These are phyloP conservation scores for Halenospora varia DNA, from an alignment of 495 filamentous ascomycete genomes.

Conservation along the genomic window DNA sequence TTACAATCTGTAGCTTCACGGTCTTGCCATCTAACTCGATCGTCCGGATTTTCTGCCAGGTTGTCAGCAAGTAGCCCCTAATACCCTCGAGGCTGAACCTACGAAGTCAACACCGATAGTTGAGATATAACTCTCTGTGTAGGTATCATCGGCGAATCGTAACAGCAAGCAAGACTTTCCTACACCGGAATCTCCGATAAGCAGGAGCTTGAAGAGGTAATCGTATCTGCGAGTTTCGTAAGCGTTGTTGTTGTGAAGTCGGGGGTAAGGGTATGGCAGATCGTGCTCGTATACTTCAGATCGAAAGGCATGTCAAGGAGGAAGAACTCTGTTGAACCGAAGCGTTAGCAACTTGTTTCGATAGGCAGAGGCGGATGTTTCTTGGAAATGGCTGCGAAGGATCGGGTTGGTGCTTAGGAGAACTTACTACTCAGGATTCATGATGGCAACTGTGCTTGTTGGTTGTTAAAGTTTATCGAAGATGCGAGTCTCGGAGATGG, in stretches of 20 bases:
- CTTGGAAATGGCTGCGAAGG: conserved; percentile 15
- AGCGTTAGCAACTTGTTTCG: conserved; percentile 18
- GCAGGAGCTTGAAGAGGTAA: conserved; percentile 99
- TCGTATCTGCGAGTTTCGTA: conserved; percentile 73
- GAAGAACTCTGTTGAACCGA: conserved; percentile 19
- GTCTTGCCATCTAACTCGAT: conserved; percentile 99
- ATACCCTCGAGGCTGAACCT: conserved; percentile 35
- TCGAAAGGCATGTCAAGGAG: conserved; percentile 12
- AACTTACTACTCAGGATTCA: conserved; percentile 95
- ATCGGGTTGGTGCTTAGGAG: conserved; percentile 12
- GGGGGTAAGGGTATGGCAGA: conserved; percentile 1
- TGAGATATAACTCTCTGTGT: conserved; percentile 99
- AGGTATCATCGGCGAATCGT: conserved; percentile 98
- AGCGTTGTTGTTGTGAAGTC: conserved; percentile 11
- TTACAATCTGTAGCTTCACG: conserved; percentile 98
- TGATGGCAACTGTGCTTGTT: conserved; percentile 42
- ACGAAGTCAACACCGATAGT: conserved; percentile 99
- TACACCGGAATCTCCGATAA: conserved; percentile 99
- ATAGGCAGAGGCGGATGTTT: conserved; percentile 1
- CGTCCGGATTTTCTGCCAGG: conserved; percentile 91
- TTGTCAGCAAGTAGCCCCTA: conserved; percentile 23
- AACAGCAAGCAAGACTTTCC: conserved; percentile 98
- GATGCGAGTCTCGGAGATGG: conserved; percentile 4
- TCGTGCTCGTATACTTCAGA: conserved; percentile 3
- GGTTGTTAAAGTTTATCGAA: neutral